phyloP scores from a whole-genome alignment of 2,329 filamentous ascomycete species.

The Aschersonia sp. region DNA sequence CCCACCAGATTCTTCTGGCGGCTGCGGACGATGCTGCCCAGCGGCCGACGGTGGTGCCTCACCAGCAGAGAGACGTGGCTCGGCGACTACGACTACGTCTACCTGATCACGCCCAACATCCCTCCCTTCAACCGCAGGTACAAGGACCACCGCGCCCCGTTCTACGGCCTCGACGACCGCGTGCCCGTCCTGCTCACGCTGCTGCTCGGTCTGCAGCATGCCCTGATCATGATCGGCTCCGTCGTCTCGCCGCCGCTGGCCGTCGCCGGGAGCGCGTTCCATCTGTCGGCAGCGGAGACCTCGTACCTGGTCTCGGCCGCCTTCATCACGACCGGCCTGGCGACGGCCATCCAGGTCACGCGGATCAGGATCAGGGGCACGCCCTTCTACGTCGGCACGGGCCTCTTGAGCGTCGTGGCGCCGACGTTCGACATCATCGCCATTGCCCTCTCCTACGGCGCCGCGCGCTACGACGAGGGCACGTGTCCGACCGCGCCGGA shows the following conservation, averaged over 20 bases:
- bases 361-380: slow-evolving; percentile 2
- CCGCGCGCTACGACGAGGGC: slow-evolving; percentile 2
- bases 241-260: slow-evolving; percentile 46
- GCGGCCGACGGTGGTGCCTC: background rate
- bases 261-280: slow-evolving; percentile 34
- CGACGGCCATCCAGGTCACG: slow-evolving; percentile 47
- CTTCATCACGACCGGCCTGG: slow-evolving; percentile 51
- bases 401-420: slow-evolving; percentile 3
- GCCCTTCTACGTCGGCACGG: slow-evolving; percentile 5
- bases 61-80: slow-evolving; percentile 1
- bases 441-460: slow-evolving; percentile 3
- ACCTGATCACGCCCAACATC: slow-evolving; percentile 4
- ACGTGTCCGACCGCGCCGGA: slow-evolving; percentile 3
- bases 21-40: background rate
- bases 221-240: slow-evolving; percentile 51
- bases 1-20: background rate
- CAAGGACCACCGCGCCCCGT: slow-evolving; percentile 25
- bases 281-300: slow-evolving; percentile 32
- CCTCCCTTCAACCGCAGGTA: slow-evolving; percentile 4
- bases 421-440: slow-evolving; percentile 4
- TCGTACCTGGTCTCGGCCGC: slow-evolving; percentile 3
- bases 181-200: slow-evolving; percentile 53
- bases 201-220: slow-evolving; percentile 55
- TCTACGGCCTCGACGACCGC: slow-evolving; percentile 55
- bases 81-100: slow-evolving; percentile 4